Evolutionary conservation across 106 monocot genomes (phyloP), one percentile per base, ranked within the genome.

Genomic region (Cymbidium sinense): DNA sequence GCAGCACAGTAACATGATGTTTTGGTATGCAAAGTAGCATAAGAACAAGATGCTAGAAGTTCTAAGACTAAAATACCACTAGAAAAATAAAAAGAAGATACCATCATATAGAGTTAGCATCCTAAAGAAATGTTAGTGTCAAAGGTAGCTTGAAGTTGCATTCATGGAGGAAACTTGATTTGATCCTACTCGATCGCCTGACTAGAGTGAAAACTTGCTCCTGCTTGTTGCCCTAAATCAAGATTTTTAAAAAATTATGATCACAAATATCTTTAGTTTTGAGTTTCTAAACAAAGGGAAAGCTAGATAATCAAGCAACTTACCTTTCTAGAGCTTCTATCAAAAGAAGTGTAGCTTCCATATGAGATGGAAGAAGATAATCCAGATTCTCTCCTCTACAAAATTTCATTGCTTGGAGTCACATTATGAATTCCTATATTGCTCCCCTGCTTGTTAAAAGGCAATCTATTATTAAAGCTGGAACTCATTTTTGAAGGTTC

Each of bases 341-440:
- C 91, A 81, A 81, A 93, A 13, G 93, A 83, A 41, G 93, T 91
- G 70, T 87, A 96, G 50, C 96, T 96, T 75, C 96, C 96, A 79
- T 84, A 96, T 43, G 96, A 87, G 34, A 84, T 28, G 34, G 87
- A 88, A 55, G 91, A 85, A 47, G 47, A 47, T 15, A 78, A 82
- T 1, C 77, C 72, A 35, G 95, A 96, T 33, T 96, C 96, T 78
- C 87, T 87, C 74, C 91, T 86, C 27, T 43, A 50, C 50, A 34
- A 65, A 64, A 58, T 82, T 28, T 89, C 88, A 23, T 54, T 7
- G 81, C 79, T 70, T 61, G 74, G 37, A 39, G 23, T 70, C n/a
- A 21, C 78, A 47, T 47, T 13, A 47, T 47, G 47, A 47, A 11
- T 47, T 47, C 13, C 47, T 47, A 47, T 1, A 12, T 47, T 47